Evolutionary conservation across 768 basidiomycete genomes (phyloP).

Genomic region (Auricularia sp.): DNA sequence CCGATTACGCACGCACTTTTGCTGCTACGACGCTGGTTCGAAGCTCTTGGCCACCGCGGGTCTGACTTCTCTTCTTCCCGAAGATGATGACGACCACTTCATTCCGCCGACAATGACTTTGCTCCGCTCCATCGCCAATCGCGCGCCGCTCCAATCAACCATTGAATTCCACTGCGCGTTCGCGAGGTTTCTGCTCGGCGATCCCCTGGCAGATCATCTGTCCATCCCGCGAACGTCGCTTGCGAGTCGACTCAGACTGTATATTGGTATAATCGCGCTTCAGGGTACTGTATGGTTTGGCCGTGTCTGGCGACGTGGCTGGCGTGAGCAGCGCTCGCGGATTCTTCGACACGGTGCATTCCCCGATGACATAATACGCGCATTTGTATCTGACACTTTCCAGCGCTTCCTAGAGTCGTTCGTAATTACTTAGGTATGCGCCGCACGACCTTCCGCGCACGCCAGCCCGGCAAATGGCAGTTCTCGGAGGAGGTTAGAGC

Average conservation of each 20-base stretch:
- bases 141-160: not conserved
- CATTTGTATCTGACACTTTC: not conserved
- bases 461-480: not conserved
- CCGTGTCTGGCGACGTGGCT: not conserved
- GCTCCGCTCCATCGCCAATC: not conserved
- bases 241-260: not conserved
- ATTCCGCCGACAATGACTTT: not conserved
- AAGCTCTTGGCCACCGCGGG: not conserved
- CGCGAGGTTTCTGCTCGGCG: not conserved
- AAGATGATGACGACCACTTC: not conserved
- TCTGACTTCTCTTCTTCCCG: not conserved
- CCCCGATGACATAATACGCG: not conserved
- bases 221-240: not conserved
- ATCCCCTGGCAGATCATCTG: not conserved
- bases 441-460: not conserved
- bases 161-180: not conserved
- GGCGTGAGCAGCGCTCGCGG: not conserved
- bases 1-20: not conserved
- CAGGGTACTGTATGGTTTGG: not conserved
- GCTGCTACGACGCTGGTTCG: not conserved
- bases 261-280: not conserved
- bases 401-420: not conserved
- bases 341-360: not conserved
- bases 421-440: not conserved
- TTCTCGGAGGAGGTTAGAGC: not conserved